Percentiles rank a stretch among this genome's conserved stretches.
Conservation (phyloP, 169 alveolate species). For the Babesia ovis region DNA sequence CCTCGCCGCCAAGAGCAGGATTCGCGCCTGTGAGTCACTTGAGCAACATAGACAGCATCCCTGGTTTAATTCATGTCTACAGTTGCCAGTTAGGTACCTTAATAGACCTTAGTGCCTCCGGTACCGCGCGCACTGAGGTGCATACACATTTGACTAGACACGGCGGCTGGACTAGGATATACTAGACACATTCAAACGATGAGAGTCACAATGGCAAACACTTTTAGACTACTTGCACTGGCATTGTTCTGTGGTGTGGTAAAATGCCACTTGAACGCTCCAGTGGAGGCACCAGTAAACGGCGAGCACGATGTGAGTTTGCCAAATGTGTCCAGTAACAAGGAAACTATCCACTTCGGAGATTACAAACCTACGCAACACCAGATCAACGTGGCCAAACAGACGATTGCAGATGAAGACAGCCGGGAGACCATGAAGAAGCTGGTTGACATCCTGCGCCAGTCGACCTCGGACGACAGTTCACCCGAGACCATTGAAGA, state of each 20-base stretch:
- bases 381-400: constrained; percentile 3
- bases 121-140: constrained; percentile 15
- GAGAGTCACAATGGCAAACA: not conserved
- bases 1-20: too few relatives aligned
- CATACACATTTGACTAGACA: constrained; percentile 26
- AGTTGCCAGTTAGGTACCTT: too few relatives aligned
- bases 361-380: constrained; percentile 14
- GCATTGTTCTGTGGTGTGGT: not conserved
- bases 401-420: constrained; percentile 17
- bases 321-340: not conserved
- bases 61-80: too few relatives aligned
- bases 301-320: not conserved
- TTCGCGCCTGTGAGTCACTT: too few relatives aligned
- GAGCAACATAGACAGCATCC: too few relatives aligned
- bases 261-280: not conserved
- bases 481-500: not conserved
- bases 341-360: constrained; percentile 31
- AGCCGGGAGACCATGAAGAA: constrained; percentile 36
- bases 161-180: not conserved
- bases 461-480: constrained; percentile 13
- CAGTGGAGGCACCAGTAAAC: too few relatives aligned
- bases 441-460: constrained; percentile 36
- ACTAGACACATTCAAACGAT: not conserved
- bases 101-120: too few relatives aligned
- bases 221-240: not conserved